phyloP scores from a whole-genome alignment of 1,284 basidiomycete genomes.

The Stereum hirsutum region DNA sequence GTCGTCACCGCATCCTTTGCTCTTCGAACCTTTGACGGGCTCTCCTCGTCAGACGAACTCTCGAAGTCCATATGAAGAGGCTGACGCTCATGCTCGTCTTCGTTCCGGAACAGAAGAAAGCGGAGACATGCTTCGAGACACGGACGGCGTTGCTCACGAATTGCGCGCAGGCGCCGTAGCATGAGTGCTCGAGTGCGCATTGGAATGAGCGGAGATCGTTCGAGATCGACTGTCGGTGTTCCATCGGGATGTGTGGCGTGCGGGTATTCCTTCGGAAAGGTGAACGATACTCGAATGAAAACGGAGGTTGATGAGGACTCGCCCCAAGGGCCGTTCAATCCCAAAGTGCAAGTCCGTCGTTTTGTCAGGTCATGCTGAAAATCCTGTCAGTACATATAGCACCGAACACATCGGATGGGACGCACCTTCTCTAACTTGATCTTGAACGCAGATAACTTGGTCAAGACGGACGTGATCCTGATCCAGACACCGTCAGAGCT shows the following conservation, averaged over 20 bases:
- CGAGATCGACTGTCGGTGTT: constrained; percentile 73
- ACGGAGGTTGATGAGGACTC: constrained; percentile 51
- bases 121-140: constrained; percentile 77
- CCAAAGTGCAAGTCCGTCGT: constrained; percentile 77
- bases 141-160: constrained; percentile 63
- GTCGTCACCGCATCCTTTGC: constrained; percentile 37
- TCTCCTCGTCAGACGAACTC: constrained; percentile 16
- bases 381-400: constrained; percentile 5
- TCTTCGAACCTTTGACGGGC: constrained; percentile 22
- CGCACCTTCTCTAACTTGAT: constrained; percentile 87
- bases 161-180: constrained; percentile 61
- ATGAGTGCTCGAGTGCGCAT: constrained; percentile 71
- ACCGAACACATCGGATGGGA: too few relatives aligned
- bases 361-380: constrained; percentile 70
- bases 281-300: constrained; percentile 86
- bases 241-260: constrained; percentile 48
- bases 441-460: constrained; percentile 60
- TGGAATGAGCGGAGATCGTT: constrained; percentile 74
- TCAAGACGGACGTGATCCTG: constrained; percentile 73
- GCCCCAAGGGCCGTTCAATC: constrained; percentile 88
- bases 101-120: constrained; percentile 68
- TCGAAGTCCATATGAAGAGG: constrained; percentile 11
- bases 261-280: constrained; percentile 82
- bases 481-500: not conserved
- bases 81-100: constrained; percentile 29